These are phyloP conservation scores for Whalleya microplaca DNA, from an alignment of 2,329 filamentous ascomycete genomes.

Conservation along the genomic window DNA sequence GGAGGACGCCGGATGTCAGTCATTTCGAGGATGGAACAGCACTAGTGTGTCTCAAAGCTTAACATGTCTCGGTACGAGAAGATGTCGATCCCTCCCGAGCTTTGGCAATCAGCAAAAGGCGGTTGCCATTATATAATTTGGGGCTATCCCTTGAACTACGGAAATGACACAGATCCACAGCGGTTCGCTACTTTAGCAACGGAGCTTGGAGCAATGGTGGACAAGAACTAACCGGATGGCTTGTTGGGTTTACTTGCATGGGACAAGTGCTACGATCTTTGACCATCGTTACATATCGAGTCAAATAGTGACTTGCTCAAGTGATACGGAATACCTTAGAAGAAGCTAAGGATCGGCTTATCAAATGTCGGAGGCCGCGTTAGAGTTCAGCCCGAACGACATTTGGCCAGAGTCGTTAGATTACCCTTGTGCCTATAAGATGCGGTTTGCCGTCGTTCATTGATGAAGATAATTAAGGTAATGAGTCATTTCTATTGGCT, in stretches of 20 bases:
- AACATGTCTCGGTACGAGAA: conserved; percentile 1
- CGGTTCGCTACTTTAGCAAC: conserved; percentile 1
- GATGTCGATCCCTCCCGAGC: conserved; percentile 4
- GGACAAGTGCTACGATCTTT: not conserved
- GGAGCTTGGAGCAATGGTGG: not conserved
- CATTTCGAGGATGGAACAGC: conserved; percentile 2
- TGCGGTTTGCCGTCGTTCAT: too few relatives aligned
- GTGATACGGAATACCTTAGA: not conserved
- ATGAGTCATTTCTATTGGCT: too few relatives aligned
- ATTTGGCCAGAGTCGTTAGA: not conserved
- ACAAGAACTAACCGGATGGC: not conserved
- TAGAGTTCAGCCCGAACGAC: not conserved
- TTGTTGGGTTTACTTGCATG: not conserved
- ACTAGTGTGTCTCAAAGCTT: conserved; percentile 1
- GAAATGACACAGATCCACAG: conserved; percentile 4
- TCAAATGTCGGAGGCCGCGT: conserved; percentile 2
- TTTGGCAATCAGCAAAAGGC: not conserved
- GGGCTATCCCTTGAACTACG: too few relatives aligned
- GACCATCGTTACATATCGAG: not conserved
- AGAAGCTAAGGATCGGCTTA: not conserved
- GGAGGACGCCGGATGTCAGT: not conserved
- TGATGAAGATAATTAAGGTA: too few relatives aligned
- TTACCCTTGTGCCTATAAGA: not conserved
- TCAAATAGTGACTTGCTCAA: not conserved
- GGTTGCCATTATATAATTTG: too few relatives aligned